Percentiles rank a stretch among this genome's conserved stretches.
Conservation (phyloP, 345 rosid species). For the Stellera chamaejasme region DNA sequence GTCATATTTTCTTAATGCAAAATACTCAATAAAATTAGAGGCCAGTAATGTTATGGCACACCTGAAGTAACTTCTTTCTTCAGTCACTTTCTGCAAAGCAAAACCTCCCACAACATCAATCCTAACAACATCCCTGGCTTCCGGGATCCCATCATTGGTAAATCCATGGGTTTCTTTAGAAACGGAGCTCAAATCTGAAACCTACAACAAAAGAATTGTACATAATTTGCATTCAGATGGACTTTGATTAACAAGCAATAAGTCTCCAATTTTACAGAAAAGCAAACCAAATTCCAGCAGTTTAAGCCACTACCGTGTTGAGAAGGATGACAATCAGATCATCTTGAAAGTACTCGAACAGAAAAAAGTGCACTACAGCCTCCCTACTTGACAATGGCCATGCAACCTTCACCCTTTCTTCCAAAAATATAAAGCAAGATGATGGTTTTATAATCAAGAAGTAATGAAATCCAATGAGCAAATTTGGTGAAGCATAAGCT, state of each 20-base stretch:
- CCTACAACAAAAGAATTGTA: slow-evolving; percentile 31
- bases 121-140: slow-evolving; percentile 62
- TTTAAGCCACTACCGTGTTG: slow-evolving; percentile 52
- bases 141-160: slow-evolving; percentile 43
- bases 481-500: slow-evolving; percentile 10
- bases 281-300: slow-evolving; percentile 5
- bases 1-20: not conserved
- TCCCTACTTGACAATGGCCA: slow-evolving; percentile 91
- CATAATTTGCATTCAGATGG: not conserved
- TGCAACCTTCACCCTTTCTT: slow-evolving; percentile 87
- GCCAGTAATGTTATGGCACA: slow-evolving; percentile 21
- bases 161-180: slow-evolving; percentile 47
- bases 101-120: slow-evolving; percentile 78
- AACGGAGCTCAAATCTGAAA: slow-evolving; percentile 50
- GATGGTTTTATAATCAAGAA: slow-evolving; percentile 18
- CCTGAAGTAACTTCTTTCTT: slow-evolving; percentile 83
- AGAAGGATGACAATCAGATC: slow-evolving; percentile 50
- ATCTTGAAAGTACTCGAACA: slow-evolving; percentile 66
- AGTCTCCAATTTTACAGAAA: not conserved
- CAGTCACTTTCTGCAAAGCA: slow-evolving; percentile 74
- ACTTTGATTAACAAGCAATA: too few relatives aligned
- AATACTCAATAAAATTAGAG: not conserved
- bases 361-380: slow-evolving; percentile 59
- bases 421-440: slow-evolving; percentile 31
- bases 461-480: slow-evolving; percentile 1